Percentiles rank a stretch among this genome's conserved stretches.
These are phyloP conservation scores for Physcia stellaris DNA, from an alignment of 495 filamentous ascomycete species.

Conservation along the genomic window DNA sequence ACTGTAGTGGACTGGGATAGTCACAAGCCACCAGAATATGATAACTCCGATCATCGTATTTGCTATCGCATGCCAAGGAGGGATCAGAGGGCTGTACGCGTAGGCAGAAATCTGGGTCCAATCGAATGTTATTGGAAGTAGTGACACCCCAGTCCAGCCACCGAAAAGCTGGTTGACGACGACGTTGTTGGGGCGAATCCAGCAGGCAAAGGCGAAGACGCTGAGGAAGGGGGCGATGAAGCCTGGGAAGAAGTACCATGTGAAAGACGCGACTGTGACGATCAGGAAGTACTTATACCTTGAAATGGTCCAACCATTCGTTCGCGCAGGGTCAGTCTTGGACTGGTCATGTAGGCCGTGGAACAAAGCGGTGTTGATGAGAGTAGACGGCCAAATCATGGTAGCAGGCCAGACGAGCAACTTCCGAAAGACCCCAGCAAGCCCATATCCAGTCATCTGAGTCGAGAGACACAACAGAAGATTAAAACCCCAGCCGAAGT, in stretches of 20 bases:
- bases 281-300: constrained; percentile 54
- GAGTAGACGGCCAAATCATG: constrained; percentile 62
- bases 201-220: constrained; percentile 32
- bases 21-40: constrained; percentile 37
- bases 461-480: constrained; percentile 56
- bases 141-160: constrained; percentile 42
- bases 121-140: constrained; percentile 53
- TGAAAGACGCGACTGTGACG: constrained; percentile 40
- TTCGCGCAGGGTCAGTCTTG: constrained; percentile 38
- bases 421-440: constrained; percentile 54
- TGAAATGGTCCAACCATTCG: constrained; percentile 51
- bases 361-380: constrained; percentile 53
- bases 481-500: constrained; percentile 54
- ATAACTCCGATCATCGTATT: constrained; percentile 45
- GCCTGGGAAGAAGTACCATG: constrained; percentile 48
- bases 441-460: constrained; percentile 59
- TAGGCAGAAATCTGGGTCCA: constrained; percentile 57
- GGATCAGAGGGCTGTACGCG: constrained; percentile 51
- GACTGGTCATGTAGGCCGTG: constrained; percentile 56
- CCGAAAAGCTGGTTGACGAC: constrained; percentile 46
- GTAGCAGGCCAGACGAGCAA: constrained; percentile 50
- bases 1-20: constrained; percentile 38
- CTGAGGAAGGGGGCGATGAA: constrained; percentile 34
- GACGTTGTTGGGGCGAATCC: constrained; percentile 37
- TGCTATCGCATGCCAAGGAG: constrained; percentile 51